Evolutionary conservation across 2,329 filamentous ascomycete species (phyloP), one percentile per base, ranked within the genome.

Genomic region (Colletotrichum gigasporum): DNA sequence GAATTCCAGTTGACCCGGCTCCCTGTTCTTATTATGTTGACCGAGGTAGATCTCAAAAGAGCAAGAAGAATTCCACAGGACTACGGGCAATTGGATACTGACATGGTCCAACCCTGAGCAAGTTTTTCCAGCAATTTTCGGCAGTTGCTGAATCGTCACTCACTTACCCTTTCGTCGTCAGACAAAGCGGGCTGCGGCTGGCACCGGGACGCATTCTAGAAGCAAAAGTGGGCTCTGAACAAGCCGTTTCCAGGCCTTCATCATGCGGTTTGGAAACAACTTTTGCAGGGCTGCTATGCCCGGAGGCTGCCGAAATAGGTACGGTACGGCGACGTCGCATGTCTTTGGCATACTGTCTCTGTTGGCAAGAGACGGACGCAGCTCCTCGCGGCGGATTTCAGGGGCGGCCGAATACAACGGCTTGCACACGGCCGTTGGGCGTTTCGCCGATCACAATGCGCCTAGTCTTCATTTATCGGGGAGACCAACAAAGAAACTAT

Each of bases 361-460:
- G n/a, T n/a, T n/a, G n/a, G n/a, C n/a, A 34, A 32, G n/a, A 28
- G 26, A 26, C 26, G 22, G 39, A 18, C 16, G 10, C 7, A 14
- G 18, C 39, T 42, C 12, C n/a, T 14, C 18, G 16, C 34, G 18
- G 45, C 44, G 34, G 34, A n/a, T 59, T 37, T 41, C 22, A 22
- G 51, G 52, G 52, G 42, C 55, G 35, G n/a, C 14, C 35, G 20
- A n/a, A 18, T n/a, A 24, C 14, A 22, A 18, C 24, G 26, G 20
- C 14, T 18, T 24, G n/a, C 28, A 34, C 32, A 18, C 52, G 26
- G 39, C 39, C 16, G 20, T 34, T 55, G 26, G 20, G 20, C 18
- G 41, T 39, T 20, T 37, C 14, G 60, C 37, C 45, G 60, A 63
- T 63, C 60, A 20, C 30, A 63, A 52, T 59, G 60, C 45, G n/a